These are phyloP conservation scores for Colletotrichum sp. DNA, from an alignment of 2,329 filamentous ascomycete species.

Conservation along the genomic window DNA sequence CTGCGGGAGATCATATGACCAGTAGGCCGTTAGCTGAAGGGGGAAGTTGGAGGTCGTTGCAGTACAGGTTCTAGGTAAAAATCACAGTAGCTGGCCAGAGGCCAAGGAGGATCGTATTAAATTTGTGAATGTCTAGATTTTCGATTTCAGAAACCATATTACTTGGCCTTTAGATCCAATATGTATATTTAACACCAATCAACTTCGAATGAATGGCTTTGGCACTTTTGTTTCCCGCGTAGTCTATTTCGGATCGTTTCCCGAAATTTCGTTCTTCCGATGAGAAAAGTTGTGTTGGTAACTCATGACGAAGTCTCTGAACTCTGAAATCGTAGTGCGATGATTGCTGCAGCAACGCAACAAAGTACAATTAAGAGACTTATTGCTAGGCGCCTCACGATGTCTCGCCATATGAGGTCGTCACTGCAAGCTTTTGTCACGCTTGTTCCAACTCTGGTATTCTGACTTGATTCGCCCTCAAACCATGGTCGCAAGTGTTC, in stretches of 20 bases:
- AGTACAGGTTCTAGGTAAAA: too few relatives aligned
- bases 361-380: too few relatives aligned
- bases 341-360: too few relatives aligned
- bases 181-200: too few relatives aligned
- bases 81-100: too few relatives aligned
- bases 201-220: not conserved
- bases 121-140: not conserved
- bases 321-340: not conserved
- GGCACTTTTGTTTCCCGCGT: not conserved
- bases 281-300: not conserved
- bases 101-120: not conserved
- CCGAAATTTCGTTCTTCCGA: not conserved
- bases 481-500: not conserved
- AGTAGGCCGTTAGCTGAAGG: too few relatives aligned
- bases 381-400: too few relatives aligned
- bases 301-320: not conserved
- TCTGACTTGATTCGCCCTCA: not conserved
- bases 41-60: too few relatives aligned
- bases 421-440: not conserved
- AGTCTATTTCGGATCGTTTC: not conserved
- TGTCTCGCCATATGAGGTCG: too few relatives aligned
- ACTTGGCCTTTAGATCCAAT: too few relatives aligned
- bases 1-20: too few relatives aligned
- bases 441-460: not conserved
- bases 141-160: not conserved